Conservation (phyloP, 345 rosid species). For the Populus simonii region DNA sequence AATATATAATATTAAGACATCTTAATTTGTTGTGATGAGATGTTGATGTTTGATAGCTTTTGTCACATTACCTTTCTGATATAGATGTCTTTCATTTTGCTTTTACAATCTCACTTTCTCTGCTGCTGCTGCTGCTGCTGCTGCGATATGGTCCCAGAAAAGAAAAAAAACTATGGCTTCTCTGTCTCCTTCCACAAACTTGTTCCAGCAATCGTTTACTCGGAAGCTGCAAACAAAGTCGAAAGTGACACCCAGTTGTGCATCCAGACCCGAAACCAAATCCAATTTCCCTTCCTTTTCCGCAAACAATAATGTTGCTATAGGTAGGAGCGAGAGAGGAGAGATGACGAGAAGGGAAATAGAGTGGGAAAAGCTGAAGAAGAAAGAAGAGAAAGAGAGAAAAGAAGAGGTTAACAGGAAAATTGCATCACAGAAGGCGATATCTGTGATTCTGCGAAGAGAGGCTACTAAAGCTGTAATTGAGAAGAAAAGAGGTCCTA, state of each 20-base stretch:
- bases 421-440: slow-evolving; percentile 76
- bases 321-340: slow-evolving; percentile 20
- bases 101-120: not conserved
- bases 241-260: slow-evolving; percentile 1
- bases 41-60: not conserved
- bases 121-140: too few relatives aligned
- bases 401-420: slow-evolving; percentile 57
- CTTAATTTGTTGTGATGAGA: not conserved
- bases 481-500: slow-evolving; percentile 68
- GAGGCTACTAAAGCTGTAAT: slow-evolving; percentile 79
- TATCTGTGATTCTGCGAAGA: slow-evolving; percentile 67
- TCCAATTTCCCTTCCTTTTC: not conserved
- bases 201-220: slow-evolving; percentile 28
- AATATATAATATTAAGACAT: not conserved
- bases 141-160: too few relatives aligned
- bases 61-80: not conserved
- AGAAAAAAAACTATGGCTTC: slow-evolving; percentile 16
- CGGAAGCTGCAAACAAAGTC: slow-evolving; percentile 16
- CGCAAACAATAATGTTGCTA: not conserved
- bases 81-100: not conserved
- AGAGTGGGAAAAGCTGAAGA: slow-evolving; percentile 38
- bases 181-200: slow-evolving; percentile 5
- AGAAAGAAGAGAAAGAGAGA: slow-evolving; percentile 45
- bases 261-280: slow-evolving; percentile 18
- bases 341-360: slow-evolving; percentile 29